phyloP scores from a whole-genome alignment of 148 eudicot species.

The Spergularia marina region DNA sequence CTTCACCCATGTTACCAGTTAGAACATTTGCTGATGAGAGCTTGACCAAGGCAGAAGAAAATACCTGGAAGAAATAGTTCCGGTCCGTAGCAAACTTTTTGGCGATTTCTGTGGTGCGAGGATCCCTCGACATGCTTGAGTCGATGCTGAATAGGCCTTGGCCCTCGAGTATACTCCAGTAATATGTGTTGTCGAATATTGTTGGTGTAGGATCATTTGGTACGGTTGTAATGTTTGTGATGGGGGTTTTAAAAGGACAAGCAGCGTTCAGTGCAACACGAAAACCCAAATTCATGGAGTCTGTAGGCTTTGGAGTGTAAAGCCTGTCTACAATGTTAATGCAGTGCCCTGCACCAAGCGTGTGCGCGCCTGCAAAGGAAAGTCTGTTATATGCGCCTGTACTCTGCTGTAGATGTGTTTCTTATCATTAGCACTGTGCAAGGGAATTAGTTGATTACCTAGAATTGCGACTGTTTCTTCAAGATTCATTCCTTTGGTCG shows the following conservation, averaged over 20 bases:
- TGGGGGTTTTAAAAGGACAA: constrained; percentile 30
- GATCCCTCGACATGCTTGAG: constrained; percentile 37
- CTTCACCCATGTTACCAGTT: constrained; percentile 44
- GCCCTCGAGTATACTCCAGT: constrained; percentile 29
- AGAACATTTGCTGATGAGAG: constrained; percentile 45
- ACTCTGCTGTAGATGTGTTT: neutral
- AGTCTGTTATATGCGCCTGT: neutral
- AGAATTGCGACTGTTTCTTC: constrained; percentile 59
- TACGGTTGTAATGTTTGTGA: constrained; percentile 31
- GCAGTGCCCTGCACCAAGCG: constrained; percentile 59
- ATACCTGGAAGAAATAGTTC: constrained; percentile 37
- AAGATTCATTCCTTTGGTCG: constrained; percentile 43
- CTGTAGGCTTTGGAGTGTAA: constrained; percentile 16
- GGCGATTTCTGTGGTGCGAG: constrained; percentile 32
- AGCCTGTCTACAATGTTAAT: constrained; percentile 38
- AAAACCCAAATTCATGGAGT: constrained; percentile 25
- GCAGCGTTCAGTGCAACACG: constrained; percentile 25
- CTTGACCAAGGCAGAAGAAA: constrained; percentile 56
- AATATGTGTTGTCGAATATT: constrained; percentile 49
- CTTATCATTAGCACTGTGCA: too few species aligned
- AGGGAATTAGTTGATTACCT: constrained; percentile 26
- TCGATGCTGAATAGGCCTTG: constrained; percentile 44
- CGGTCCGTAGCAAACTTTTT: constrained; percentile 35
- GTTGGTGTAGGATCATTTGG: constrained; percentile 42
- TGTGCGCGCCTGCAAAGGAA: constrained; percentile 47